Percentiles rank a stretch among this genome's conserved stretches.
Conservation (phyloP, 345 rosid genomes). For the Rhizophora apiculata region DNA sequence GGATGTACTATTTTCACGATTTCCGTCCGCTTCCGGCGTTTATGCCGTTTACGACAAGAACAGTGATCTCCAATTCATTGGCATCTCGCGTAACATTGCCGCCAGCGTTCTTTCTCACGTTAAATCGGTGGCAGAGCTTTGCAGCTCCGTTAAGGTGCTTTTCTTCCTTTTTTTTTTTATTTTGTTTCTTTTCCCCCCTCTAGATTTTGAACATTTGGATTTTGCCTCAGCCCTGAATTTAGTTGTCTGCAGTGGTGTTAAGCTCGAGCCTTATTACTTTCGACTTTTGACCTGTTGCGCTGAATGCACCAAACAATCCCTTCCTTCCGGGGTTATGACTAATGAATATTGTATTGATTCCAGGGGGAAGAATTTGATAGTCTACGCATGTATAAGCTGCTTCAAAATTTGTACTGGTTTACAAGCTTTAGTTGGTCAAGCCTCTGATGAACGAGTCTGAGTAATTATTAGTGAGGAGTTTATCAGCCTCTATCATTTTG, state of each 20-base stretch:
- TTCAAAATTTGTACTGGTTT: neutral
- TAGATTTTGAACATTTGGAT: neutral
- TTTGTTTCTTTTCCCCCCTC: neutral
- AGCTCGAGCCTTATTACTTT: no score
- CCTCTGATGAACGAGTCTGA: neutral
- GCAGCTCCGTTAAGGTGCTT: conserved; percentile 67
- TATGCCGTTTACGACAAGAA: conserved; percentile 70
- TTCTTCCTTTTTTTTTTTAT: neutral
- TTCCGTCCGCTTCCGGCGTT: conserved; percentile 64
- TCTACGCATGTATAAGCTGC: no score
- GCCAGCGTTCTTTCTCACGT: conserved; percentile 64
- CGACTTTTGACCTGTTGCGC: no score
- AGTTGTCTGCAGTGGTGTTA: no score
- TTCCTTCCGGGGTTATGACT: no score
- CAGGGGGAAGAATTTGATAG: neutral
- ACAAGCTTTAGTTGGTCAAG: neutral
- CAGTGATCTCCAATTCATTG: conserved; percentile 73
- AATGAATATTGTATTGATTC: no score
- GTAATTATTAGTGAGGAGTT: neutral
- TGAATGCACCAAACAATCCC: no score
- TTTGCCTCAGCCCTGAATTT: neutral
- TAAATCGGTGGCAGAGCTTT: conserved; percentile 69
- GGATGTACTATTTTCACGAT: conserved; percentile 32
- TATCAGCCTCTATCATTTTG: neutral
- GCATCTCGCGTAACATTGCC: conserved; percentile 71